Base-by-base conservation (phyloP, 106 monocot genomes). In the Platanthera zijinensis region DNA sequence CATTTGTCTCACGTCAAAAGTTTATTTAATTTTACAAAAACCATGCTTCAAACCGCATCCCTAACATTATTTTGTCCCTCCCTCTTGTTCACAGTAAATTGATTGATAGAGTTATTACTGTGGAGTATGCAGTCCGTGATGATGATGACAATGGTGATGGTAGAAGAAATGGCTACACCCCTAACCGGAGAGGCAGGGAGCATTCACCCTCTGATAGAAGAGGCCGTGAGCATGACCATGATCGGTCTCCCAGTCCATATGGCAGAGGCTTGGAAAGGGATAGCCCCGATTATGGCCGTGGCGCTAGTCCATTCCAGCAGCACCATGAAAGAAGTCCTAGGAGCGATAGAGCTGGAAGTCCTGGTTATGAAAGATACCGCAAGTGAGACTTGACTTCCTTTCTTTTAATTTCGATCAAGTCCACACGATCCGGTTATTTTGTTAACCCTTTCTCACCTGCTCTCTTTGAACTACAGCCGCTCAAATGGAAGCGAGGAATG, bases 61-160 rank as follows among this genome's bases (percentile, higher is more conserved):
- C 3, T 3, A 39, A 64, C 11, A 25, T 66, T 30, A 32, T 39
- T 66, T 53, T 53, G 3, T 19, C 66, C 10, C 32, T 32, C 25
- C 9, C 28, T 39, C 7, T 66, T 8, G 32, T 30, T 66, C 30
- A 79, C 86, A 94, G 97, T 82, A 90, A 87, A 69, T 79, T 97
- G 84, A 78, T 97, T 89, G 97, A 97, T 79, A 84, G 88, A 67
- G 83, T 94, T 73, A 87, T 97, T 73, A 86, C 97, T 7, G 94
- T 97, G n/a, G 97, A 97, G 71, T 97, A 94, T 82, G 93, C 97
- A 6, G 71, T 92, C 69, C 87, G 94, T 54, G 97, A 97, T 84
- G 94, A 97, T 48, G 97, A 97, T 83, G 66, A 66, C 32, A 66
- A 66, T 66, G 94, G 92, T 39, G 93, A 97, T 66, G 91, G 90